A percentile compares a stretch with the other conserved stretches of the same genome.
Evolutionary conservation across 192 early-diverging fungal species (phyloP).

Genomic region (Jimgerdemannia flammicorona): DNA sequence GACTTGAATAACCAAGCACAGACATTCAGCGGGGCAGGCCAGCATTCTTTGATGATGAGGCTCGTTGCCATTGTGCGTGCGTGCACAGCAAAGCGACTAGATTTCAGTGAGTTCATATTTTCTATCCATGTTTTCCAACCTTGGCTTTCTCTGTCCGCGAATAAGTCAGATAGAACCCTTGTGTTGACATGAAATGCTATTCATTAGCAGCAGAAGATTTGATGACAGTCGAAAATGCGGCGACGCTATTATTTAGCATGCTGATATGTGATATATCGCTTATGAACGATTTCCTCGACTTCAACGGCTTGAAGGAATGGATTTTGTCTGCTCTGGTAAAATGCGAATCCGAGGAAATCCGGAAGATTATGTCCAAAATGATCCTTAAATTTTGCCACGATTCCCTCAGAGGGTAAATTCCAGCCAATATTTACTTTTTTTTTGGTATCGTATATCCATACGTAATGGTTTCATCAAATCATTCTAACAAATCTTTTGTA

Average conservation of each 20-base stretch:
- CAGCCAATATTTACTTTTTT: too few species aligned
- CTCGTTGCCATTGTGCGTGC: background rate
- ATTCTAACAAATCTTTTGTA: background rate
- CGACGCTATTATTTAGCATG: constrained; percentile 13
- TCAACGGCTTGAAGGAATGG: constrained; percentile 13
- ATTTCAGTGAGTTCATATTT: background rate
- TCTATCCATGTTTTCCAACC: background rate
- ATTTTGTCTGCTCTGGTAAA: constrained; percentile 6
- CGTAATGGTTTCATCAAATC: too few species aligned
- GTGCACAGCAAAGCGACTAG: background rate
- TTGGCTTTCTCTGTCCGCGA: background rate
- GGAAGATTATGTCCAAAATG: constrained; percentile 7
- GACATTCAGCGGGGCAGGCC: background rate
- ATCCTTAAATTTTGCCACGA: constrained; percentile 15
- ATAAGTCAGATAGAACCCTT: background rate
- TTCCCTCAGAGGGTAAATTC: background rate
- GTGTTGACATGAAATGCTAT: background rate
- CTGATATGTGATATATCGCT: constrained; percentile 14
- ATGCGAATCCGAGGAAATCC: constrained; percentile 17
- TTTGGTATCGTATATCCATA: too few species aligned
- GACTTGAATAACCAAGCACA: background rate
- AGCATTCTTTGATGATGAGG: background rate
- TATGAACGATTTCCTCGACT: constrained; percentile 11
- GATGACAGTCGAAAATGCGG: constrained; percentile 12
- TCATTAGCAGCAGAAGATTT: constrained; percentile 18